These are phyloP conservation scores for Cryphonectria nitschkei DNA, from an alignment of 2,329 filamentous ascomycete species.

Conservation along the genomic window DNA sequence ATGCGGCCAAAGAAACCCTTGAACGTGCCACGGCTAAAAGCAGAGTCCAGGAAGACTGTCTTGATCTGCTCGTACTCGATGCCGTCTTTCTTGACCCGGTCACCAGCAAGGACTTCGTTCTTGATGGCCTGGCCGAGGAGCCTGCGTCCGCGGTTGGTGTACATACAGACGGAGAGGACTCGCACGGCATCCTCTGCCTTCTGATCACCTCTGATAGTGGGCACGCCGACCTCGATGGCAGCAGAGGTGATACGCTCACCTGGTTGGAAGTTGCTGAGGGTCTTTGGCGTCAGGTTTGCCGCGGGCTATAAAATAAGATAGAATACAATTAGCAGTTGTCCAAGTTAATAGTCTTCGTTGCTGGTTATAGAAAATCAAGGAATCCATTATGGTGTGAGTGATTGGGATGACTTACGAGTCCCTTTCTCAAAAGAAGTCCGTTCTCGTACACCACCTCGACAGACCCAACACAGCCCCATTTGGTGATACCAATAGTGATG, in stretches of 20 bases:
- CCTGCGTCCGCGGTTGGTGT: slow-evolving; percentile 5
- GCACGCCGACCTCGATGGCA: slow-evolving; percentile 5
- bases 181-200: background rate
- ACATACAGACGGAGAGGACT: slow-evolving; percentile 8
- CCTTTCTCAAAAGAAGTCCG: background rate
- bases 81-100: background rate
- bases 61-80: slow-evolving; percentile 4
- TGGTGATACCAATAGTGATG: background rate
- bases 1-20: slow-evolving; percentile 11
- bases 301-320: background rate
- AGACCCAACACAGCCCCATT: background rate
- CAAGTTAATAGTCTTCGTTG: background rate
- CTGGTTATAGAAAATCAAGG: background rate
- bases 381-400: background rate
- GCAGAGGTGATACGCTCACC: background rate
- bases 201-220: background rate
- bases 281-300: background rate
- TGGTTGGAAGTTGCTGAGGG: background rate
- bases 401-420: background rate
- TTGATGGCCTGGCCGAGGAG: slow-evolving; percentile 1
- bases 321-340: too few relatives aligned
- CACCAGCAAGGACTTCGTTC: slow-evolving; percentile 1
- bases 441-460: slow-evolving; percentile 8
- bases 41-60: slow-evolving; percentile 1
- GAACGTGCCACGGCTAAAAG: background rate